Evolutionary conservation across 371 early-diverging fungal species (phyloP), one percentile per base, ranked within the genome.

Genomic region (Aphelidium insulamus): DNA sequence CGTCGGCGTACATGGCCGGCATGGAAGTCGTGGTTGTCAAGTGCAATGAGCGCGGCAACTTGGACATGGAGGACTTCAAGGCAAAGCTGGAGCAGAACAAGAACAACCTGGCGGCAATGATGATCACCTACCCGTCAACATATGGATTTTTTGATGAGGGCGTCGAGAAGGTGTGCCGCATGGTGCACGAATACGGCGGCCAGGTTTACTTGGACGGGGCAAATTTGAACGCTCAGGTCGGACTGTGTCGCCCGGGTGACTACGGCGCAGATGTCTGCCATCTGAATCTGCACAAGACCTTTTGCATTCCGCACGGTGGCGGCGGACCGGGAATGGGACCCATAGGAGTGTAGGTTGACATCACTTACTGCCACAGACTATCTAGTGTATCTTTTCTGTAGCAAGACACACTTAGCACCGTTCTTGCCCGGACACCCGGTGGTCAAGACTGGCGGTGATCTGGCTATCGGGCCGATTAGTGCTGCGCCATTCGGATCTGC

Each of bases 181-280:
- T 88, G 36, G 68, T 94, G 19, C 95, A 94, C 52, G 45, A 54
- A 9, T 36, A 72, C 43, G 92, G 95, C 43, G 95, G 95, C 31
- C 87, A 86, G 52, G 91, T 91, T n/a, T 94, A 94, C 57, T 78
- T 94, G 79, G 95, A 94, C 48, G 95, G 95, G 38, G 95, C 95
- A 37, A 94, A 94, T 65, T 60, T 94, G 68, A 94, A 94, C 46
- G 95, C 95, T 4, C 92, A 91, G 56, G 81, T 94, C 46, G 92
- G 92, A 14, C 54, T 94, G 38, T 80, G 81, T 44, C 78, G 73
- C 39, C 95, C 95, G 27, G 95, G 77, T 18, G 82, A 85, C 40
- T 84, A 86, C 41, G 95, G 92, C 35, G 90, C 88, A 38, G 95
- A 94, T 60, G 92, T 94, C 12, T 91, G 92, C 59, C 95, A 94